These are phyloP conservation scores for Aspergillus sp. DNA, from an alignment of 2,329 filamentous ascomycete species.

Conservation along the genomic window DNA sequence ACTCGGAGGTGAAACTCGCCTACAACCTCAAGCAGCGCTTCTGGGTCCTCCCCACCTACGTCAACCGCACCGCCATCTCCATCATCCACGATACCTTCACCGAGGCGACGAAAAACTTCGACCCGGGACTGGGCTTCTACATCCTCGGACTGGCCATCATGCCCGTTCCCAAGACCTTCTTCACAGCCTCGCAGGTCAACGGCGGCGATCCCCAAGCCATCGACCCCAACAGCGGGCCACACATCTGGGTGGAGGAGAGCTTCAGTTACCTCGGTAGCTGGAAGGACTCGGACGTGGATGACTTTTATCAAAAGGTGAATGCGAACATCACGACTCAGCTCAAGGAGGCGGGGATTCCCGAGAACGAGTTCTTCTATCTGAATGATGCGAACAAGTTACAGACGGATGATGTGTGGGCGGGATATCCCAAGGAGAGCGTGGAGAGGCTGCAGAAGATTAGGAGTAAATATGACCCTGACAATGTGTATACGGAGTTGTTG, in stretches of 20 bases:
- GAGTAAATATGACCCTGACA: slow-evolving; percentile 26
- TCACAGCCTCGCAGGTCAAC: slow-evolving; percentile 2
- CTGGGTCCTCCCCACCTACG: neutral
- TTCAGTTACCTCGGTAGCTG: neutral
- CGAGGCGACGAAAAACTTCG: neutral
- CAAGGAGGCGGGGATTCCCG: neutral
- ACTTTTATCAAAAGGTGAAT: slow-evolving; percentile 3
- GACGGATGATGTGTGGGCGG: slow-evolving; percentile 23
- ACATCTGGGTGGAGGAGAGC: slow-evolving; percentile 6
- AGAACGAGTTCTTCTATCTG: slow-evolving; percentile 24
- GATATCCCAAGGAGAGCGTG: slow-evolving; percentile 30
- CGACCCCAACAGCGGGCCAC: slow-evolving; percentile 1
- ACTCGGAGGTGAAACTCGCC: neutral
- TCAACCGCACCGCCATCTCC: neutral
- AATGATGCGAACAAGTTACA: slow-evolving; percentile 36
- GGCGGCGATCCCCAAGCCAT: slow-evolving; percentile 2
- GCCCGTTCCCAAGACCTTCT: slow-evolving; percentile 2
- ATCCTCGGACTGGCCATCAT: neutral
- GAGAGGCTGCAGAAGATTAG: slow-evolving; percentile 26
- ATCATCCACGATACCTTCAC: neutral
- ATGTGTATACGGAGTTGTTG: slow-evolving; percentile 27
- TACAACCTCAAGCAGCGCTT: neutral
- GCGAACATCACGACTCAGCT: neutral
- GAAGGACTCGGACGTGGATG: slow-evolving; percentile 2
- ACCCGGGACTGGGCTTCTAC: neutral